A percentile compares a stretch with the other conserved stretches of the same genome.
Evolutionary conservation across 1,139 yeast genomes (phyloP).

Genomic region (Candida dubliniensis): DNA sequence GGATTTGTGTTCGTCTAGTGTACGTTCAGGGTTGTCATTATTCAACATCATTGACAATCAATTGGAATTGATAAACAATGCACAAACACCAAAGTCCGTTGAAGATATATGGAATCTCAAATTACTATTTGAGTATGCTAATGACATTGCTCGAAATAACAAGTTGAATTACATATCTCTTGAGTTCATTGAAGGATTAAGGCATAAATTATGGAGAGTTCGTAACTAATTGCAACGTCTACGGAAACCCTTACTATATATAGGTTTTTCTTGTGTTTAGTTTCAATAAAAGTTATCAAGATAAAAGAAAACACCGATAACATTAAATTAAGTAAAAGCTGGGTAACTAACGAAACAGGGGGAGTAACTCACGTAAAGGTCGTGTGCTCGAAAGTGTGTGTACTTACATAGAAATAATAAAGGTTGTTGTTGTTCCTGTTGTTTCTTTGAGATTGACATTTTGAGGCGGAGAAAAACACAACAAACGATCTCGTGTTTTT

Average conservation of each 20-base stretch:
- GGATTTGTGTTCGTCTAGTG: conserved; percentile 12
- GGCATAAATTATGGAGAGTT: conserved; percentile 42
- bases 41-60: conserved; percentile 58
- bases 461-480: too few species aligned
- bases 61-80: conserved; percentile 49
- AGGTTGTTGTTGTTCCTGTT: too few species aligned
- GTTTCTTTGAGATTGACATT: too few species aligned
- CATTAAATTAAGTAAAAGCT: too few species aligned
- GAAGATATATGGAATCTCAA: conserved; percentile 70
- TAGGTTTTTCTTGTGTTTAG: too few species aligned
- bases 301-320: too few species aligned
- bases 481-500: not conserved
- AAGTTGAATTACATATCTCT: conserved; percentile 43
- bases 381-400: too few species aligned
- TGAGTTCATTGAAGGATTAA: conserved; percentile 53
- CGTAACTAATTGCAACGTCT: not conserved
- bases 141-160: conserved; percentile 29
- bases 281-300: too few species aligned
- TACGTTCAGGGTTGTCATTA: conserved; percentile 29
- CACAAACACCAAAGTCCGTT: conserved; percentile 39
- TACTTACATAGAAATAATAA: too few species aligned
- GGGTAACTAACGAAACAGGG: too few species aligned
- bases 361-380: too few species aligned
- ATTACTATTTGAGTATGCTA: conserved; percentile 63
- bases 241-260: too few species aligned